Percentiles rank a stretch among this genome's conserved stretches.
These are phyloP conservation scores for Ganoderma meredithae DNA, from an alignment of 1,284 basidiomycete species.

Conservation along the genomic window DNA sequence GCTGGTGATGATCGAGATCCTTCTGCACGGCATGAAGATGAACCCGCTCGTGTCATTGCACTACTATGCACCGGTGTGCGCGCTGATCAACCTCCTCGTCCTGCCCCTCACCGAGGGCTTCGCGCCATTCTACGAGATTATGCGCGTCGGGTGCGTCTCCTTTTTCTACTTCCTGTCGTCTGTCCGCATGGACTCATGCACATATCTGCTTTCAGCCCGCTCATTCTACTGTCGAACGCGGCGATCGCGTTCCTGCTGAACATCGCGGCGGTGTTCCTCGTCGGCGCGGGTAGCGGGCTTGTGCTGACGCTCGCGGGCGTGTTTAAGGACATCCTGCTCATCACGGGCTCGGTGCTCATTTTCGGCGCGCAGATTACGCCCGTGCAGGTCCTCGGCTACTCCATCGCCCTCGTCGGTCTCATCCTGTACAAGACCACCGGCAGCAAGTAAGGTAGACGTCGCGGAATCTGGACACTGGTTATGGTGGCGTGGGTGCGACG, in stretches of 20 bases:
- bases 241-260: slow-evolving; percentile 91
- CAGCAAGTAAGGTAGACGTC: slow-evolving; percentile 54
- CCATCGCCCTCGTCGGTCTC: slow-evolving; percentile 82
- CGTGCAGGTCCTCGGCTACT: slow-evolving; percentile 89
- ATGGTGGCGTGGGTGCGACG: neutral
- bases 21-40: slow-evolving; percentile 97
- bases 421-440: slow-evolving; percentile 85
- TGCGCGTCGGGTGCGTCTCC: slow-evolving; percentile 57
- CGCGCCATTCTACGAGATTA: slow-evolving; percentile 83
- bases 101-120: slow-evolving; percentile 92
- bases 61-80: slow-evolving; percentile 97
- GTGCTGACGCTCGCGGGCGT: slow-evolving; percentile 95
- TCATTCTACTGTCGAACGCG: slow-evolving; percentile 87
- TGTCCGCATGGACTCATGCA: slow-evolving; percentile 3
- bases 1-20: slow-evolving; percentile 95
- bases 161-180: neutral
- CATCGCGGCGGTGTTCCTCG: slow-evolving; percentile 93
- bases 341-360: slow-evolving; percentile 87
- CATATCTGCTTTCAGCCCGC: slow-evolving; percentile 50
- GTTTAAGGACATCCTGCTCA: slow-evolving; percentile 94
- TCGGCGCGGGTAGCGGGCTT: slow-evolving; percentile 87
- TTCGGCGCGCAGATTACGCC: slow-evolving; percentile 84
- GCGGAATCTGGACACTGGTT: neutral
- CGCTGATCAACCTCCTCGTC: slow-evolving; percentile 84
- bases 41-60: slow-evolving; percentile 95